A percentile compares a stretch with the other conserved stretches of the same genome.
Conservation (phyloP, 306 rosid genomes). For the Medicago truncatula region MtrunA17r5.0-ANR NC_053046.1:6996501-6997000, state of each 20-base stretch:
- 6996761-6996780: neutral
- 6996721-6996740: neutral
- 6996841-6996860: neutral
- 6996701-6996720: neutral
- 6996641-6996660: slow-evolving; percentile 41
- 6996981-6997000: too few relatives aligned
- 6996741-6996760: neutral
- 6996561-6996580: too few relatives aligned
- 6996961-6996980: too few relatives aligned
- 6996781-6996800: neutral
- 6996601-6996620: slow-evolving; percentile 49
- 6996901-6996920: too few relatives aligned
- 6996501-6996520: too few relatives aligned
- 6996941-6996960: too few relatives aligned
- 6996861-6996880: neutral
- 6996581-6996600: neutral
- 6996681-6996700: neutral
- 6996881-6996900: too few relatives aligned
- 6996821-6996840: neutral
- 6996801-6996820: too few relatives aligned
- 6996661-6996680: slow-evolving; percentile 48
- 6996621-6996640: slow-evolving; percentile 41
- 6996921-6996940: too few relatives aligned
- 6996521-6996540: too few relatives aligned
- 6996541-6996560: too few relatives aligned